These are phyloP conservation scores for Pseudogymnoascus sp. DNA, from an alignment of 2,329 filamentous ascomycete species.

Conservation along the genomic window DNA sequence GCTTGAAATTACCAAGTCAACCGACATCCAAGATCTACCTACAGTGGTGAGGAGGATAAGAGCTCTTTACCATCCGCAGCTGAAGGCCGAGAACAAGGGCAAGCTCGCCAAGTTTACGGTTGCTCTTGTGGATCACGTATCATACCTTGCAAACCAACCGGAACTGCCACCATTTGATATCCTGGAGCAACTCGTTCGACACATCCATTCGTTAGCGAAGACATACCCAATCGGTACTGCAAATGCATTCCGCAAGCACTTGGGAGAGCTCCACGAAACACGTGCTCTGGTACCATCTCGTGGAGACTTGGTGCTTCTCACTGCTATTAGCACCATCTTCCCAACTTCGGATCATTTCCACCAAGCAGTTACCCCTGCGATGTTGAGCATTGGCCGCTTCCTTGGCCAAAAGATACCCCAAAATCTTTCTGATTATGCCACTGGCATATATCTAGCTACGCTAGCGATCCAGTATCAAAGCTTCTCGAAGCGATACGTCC, in stretches of 20 bases:
- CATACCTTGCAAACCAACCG: conserved; percentile 36
- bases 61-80: conserved; percentile 82
- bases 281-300: conserved; percentile 45
- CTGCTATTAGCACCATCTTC: conserved; percentile 75
- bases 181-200: conserved; percentile 73
- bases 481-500: conserved; percentile 78
- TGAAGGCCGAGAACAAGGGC: conserved; percentile 76
- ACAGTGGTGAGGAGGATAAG: conserved; percentile 82
- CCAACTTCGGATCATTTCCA: conserved; percentile 98
- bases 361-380: conserved; percentile 82
- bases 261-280: conserved; percentile 45
- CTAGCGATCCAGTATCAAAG: conserved; percentile 75
- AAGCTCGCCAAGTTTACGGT: conserved; percentile 63
- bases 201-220: conserved; percentile 87
- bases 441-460: conserved; percentile 70
- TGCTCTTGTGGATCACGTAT: conserved; percentile 55
- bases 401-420: conserved; percentile 68
- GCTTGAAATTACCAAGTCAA: conserved; percentile 50
- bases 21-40: conserved; percentile 58
- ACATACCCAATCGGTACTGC: conserved; percentile 72
- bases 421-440: conserved; percentile 56
- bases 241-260: conserved; percentile 65
- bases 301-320: conserved; percentile 76
- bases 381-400: conserved; percentile 75
- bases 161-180: conserved; percentile 52